Base-by-base conservation (phyloP, 495 filamentous ascomycete genomes). In the Cercophora sp. region DNA sequence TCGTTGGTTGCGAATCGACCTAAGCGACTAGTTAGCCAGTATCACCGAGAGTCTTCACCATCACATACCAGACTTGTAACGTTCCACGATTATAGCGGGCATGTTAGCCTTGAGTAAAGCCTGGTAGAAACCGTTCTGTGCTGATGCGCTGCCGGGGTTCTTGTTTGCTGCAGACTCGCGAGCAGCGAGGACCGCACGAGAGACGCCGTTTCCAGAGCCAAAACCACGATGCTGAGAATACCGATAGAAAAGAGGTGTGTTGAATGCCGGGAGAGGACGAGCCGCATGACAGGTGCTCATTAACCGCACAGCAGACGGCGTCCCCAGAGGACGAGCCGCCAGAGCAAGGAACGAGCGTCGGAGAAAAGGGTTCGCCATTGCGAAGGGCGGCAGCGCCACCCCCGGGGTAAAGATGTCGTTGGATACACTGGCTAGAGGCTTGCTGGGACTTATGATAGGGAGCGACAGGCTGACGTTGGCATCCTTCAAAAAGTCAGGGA, bases 81-180 rank as follows among this genome's bases (percentile, higher is more conserved):
- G 77, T 64, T 97, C 91, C 34, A 95, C 78, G 24, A 97, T 75
- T 43, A 97, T 96, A 5, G 88, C 85, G 5, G 93, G 88, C 85
- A 96, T 91, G 62, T 94, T 89, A 9, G 90, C 90, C 57, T 83
- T 85, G 19, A 96, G 73, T n/a, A 97, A 81, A 27, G 89, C 85
- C 61, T 89, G 83, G 68, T 98, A 98, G 66, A 98, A 96, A 18
- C 88, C 84, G 69, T 89, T 91, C 69, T 98, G 93, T 13, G 89
- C 85, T 22, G 83, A 85, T 11, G 89, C 81, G 68, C 86, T 96
- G 56, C 77, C 82, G 2, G 93, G 88, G 58, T 95, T 91, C 71
- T 88, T 87, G 67, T 96, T 97, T 29, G 93, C 94, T 20, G 86
- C 83, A 64, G 88, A 86, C 70, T 98, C 93, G 59, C 76, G 67